Evolutionary conservation across 352 stramenopile genomes (phyloP).

Genomic region (Globisporangium emineosum): DNA sequence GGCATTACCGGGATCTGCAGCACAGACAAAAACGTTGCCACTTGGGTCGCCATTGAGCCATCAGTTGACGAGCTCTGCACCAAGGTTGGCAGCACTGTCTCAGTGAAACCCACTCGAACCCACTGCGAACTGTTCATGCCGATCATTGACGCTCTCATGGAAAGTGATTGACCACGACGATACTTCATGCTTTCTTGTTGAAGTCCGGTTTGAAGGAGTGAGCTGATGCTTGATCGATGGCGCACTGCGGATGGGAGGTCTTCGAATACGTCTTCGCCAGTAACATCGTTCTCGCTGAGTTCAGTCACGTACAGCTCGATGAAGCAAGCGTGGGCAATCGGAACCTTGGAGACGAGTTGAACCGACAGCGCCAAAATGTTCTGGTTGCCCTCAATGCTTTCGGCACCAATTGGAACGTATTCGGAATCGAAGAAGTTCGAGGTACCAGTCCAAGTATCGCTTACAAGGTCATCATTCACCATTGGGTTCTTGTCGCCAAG

Average conservation of each 20-base stretch:
- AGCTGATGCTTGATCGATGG: constrained; percentile 66
- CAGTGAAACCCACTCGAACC: constrained; percentile 71
- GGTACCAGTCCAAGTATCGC: constrained; percentile 66
- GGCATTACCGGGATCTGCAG: constrained; percentile 73
- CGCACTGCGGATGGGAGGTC: constrained; percentile 42
- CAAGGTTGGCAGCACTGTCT: constrained; percentile 69
- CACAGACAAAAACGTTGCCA: constrained; percentile 75
- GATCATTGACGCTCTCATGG: constrained; percentile 34
- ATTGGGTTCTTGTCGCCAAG: constrained; percentile 32
- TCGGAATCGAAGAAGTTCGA: constrained; percentile 72
- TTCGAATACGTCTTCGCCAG: constrained; percentile 48
- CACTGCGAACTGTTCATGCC: constrained; percentile 39
- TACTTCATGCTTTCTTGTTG: constrained; percentile 63
- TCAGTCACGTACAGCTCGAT: constrained; percentile 76
- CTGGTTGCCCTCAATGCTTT: constrained; percentile 54
- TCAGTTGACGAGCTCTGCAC: constrained; percentile 22
- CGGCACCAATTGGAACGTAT: constrained; percentile 58
- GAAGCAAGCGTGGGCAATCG: constrained; percentile 69
- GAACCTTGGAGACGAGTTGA: constrained; percentile 58
- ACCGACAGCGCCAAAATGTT: constrained; percentile 78
- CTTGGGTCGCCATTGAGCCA: constrained; percentile 28
- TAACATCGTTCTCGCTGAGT: constrained; percentile 49
- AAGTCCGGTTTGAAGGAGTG: constrained; percentile 66
- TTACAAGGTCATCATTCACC: constrained; percentile 26
- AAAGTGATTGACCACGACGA: constrained; percentile 47